Percentiles rank a stretch among this genome's conserved stretches.
phyloP scores from a whole-genome alignment of 129 eudicot genomes.

The Oenanthe sinensis region DNA sequence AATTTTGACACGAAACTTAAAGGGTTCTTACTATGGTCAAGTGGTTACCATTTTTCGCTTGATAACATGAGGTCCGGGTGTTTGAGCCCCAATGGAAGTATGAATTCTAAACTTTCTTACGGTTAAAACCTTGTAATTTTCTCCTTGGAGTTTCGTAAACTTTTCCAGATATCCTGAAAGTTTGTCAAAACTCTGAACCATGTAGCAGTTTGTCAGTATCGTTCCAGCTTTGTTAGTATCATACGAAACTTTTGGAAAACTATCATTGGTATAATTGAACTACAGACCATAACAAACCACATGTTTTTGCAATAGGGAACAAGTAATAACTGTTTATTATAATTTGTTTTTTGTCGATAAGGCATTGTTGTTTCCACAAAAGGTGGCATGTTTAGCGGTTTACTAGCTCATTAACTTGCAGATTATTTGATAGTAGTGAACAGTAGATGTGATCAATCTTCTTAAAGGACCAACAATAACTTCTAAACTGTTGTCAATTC shows the following conservation, averaged over 20 bases:
- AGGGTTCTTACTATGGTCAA: no score
- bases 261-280: neutral
- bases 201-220: neutral
- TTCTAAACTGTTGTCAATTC: no score
- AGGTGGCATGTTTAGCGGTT: neutral
- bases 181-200: neutral
- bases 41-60: no score
- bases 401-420: no score
- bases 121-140: neutral
- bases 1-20: no score
- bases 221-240: neutral
- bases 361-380: neutral
- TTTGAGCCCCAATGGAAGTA: neutral
- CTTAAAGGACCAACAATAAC: no score
- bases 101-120: neutral
- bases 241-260: neutral
- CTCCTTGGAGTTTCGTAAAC: neutral
- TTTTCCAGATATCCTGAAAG: neutral
- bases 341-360: neutral
- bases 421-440: no score
- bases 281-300: neutral
- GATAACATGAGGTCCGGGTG: no score
- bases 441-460: no score
- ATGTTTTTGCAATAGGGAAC: neutral
- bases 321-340: neutral